A percentile compares a stretch with the other conserved stretches of the same genome.
Evolutionary conservation across 345 rosid genomes (phyloP).

Genomic region (Geranium rotundifolium): DNA sequence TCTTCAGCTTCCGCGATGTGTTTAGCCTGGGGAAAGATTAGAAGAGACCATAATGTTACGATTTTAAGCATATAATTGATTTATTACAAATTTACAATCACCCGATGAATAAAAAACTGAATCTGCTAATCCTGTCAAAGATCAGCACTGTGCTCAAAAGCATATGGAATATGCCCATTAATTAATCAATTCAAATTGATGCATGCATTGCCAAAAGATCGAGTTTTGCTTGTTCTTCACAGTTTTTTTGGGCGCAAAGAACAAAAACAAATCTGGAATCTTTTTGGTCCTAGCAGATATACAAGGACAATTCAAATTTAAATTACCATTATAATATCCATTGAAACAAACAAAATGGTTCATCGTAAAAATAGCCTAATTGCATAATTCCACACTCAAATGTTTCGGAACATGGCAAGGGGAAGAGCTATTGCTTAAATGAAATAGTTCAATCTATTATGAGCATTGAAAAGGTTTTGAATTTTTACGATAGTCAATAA

Average conservation of each 20-base stretch:
- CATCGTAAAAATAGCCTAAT: too few relatives aligned
- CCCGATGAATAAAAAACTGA: neutral
- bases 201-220: neutral
- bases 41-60: neutral
- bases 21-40: slow-evolving; percentile 42
- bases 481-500: neutral
- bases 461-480: neutral
- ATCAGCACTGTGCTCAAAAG: too few relatives aligned
- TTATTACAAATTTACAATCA: too few relatives aligned
- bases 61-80: neutral
- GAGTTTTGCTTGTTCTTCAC: neutral
- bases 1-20: slow-evolving; percentile 62
- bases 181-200: neutral
- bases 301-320: too few relatives aligned
- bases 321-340: too few relatives aligned
- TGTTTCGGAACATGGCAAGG: too few relatives aligned
- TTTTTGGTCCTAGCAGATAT: neutral
- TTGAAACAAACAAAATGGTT: too few relatives aligned
- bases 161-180: neutral
- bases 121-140: too few relatives aligned
- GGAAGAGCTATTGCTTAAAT: too few relatives aligned
- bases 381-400: too few relatives aligned
- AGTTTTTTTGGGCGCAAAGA: neutral
- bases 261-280: neutral
- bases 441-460: too few relatives aligned